phyloP scores from a whole-genome alignment of 768 basidiomycete genomes.

The Agaricus sinodeliciosus region DNA sequence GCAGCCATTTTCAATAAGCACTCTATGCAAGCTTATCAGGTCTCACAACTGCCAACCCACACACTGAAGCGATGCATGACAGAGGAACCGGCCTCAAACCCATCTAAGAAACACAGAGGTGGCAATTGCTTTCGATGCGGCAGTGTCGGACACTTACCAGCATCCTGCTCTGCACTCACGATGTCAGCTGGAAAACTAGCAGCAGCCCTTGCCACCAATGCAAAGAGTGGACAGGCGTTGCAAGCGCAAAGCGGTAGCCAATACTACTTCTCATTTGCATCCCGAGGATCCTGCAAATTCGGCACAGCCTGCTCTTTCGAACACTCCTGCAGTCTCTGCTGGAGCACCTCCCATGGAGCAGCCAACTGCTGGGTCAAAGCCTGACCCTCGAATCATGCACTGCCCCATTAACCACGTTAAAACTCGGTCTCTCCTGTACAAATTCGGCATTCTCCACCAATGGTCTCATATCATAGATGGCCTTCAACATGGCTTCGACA shows the following conservation, averaged over 20 bases:
- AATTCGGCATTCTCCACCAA: conserved; percentile 11
- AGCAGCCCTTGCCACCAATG: conserved; percentile 10
- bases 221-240: conserved; percentile 17
- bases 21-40: not conserved
- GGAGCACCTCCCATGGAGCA: conserved; percentile 21
- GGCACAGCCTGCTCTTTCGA: conserved; percentile 14
- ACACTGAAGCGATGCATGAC: not conserved
- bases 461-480: conserved; percentile 26
- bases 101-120: not conserved
- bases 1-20: conserved; percentile 6
- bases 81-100: not conserved
- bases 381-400: conserved; percentile 25
- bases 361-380: conserved; percentile 14
- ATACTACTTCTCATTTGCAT: conserved; percentile 23
- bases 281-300: conserved; percentile 13
- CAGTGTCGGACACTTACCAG: conserved; percentile 16
- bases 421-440: conserved; percentile 14
- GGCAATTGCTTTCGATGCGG: conserved; percentile 23
- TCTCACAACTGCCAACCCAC: not conserved
- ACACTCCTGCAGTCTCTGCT: conserved; percentile 27
- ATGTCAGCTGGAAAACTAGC: conserved; percentile 19
- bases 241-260: conserved; percentile 12
- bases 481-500: conserved; percentile 27
- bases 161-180: conserved; percentile 13
- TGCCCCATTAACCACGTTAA: conserved; percentile 22